Evolutionary conservation across 2,329 filamentous ascomycete genomes (phyloP).

Genomic region (Fusarium guadeloupense): DNA sequence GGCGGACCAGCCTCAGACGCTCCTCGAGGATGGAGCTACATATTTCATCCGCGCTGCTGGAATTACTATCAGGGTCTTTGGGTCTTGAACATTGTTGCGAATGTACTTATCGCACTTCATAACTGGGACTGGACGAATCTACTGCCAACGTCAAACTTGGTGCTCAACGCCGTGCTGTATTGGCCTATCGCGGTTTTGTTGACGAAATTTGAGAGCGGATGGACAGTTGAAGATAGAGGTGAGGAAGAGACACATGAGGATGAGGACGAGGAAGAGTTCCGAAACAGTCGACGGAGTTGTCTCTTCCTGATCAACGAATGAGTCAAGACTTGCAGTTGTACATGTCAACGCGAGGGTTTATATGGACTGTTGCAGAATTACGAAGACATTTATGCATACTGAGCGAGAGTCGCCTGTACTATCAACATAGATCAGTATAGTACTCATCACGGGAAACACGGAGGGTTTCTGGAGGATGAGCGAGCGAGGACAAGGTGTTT

Average conservation of each 20-base stretch:
- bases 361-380: too few species aligned
- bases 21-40: background rate
- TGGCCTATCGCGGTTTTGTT: background rate
- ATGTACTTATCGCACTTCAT: background rate
- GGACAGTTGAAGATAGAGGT: background rate
- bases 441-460: too few species aligned
- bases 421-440: too few species aligned
- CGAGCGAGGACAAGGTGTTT: too few species aligned
- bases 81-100: background rate
- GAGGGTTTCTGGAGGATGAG: too few species aligned
- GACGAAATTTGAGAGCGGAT: background rate
- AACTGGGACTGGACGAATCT: background rate
- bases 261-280: background rate
- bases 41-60: background rate
- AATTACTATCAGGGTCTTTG: background rate
- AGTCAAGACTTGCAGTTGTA: too few species aligned
- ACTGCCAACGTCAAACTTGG: background rate
- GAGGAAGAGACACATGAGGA: background rate
- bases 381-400: too few species aligned
- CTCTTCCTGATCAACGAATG: too few species aligned
- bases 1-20: background rate
- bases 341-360: too few species aligned
- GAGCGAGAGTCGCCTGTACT: too few species aligned
- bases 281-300: too few species aligned
- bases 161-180: background rate